Evolutionary conservation across 192 early-diverging fungal genomes (phyloP).

Genomic region (Paraglomus brasilianum): DNA sequence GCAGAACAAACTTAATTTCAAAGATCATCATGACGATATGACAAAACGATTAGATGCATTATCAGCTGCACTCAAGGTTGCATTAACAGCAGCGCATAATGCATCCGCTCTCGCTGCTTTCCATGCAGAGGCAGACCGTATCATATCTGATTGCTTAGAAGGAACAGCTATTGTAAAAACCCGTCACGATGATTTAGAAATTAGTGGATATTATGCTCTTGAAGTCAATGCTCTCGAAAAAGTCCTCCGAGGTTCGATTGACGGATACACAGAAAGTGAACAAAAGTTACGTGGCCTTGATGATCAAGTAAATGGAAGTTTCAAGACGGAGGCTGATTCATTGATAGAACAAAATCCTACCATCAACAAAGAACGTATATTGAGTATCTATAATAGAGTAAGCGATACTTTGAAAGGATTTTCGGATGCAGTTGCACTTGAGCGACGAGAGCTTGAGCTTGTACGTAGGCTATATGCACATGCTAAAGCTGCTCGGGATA

Average conservation of each 20-base stretch:
- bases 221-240: neutral
- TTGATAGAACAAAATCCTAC: slow-evolving; percentile 19
- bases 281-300: slow-evolving; percentile 12
- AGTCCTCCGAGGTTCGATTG: neutral
- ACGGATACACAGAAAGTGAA: slow-evolving; percentile 14
- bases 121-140: slow-evolving; percentile 17
- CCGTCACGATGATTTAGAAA: slow-evolving; percentile 20
- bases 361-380: slow-evolving; percentile 18
- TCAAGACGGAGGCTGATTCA: slow-evolving; percentile 26
- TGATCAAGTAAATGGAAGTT: slow-evolving; percentile 9
- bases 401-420: slow-evolving; percentile 18
- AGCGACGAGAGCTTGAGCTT: slow-evolving; percentile 30
- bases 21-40: slow-evolving; percentile 5
- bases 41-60: slow-evolving; percentile 5
- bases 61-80: slow-evolving; percentile 4
- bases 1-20: slow-evolving; percentile 23
- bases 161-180: slow-evolving; percentile 9
- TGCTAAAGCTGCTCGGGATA: slow-evolving; percentile 41
- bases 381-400: slow-evolving; percentile 22
- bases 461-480: slow-evolving; percentile 39
- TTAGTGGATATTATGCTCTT: slow-evolving; percentile 22
- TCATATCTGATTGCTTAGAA: slow-evolving; percentile 17
- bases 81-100: slow-evolving; percentile 22
- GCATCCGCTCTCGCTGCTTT: slow-evolving; percentile 28
- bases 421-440: slow-evolving; percentile 5